Base-by-base conservation (phyloP, 1,139 yeast species). In the Kurtzmaniella quercitrusa region DNA sequence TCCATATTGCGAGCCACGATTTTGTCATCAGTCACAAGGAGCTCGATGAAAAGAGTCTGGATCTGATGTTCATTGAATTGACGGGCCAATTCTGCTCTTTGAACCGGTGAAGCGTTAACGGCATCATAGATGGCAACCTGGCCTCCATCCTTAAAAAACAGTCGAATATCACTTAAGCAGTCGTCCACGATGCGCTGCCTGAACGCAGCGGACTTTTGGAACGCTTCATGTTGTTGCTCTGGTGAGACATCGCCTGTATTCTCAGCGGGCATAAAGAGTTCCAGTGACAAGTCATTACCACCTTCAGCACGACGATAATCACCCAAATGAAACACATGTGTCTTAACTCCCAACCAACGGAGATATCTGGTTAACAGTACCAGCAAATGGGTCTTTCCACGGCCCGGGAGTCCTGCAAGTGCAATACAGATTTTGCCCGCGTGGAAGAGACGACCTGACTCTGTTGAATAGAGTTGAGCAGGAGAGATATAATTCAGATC, bases 71-170 rank as follows among this genome's bases (percentile, higher is more conserved):
- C 67, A 11, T 70, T 65, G 54, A 91, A 82, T 45, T 65, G 66
- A 35, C 71, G 69, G 39, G 76, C 76, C 42, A 93, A 65, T 23
- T 74, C 76, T 15, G 74, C 56, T 51, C 98, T 74, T 51, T 84
- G 85, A 43, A 75, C 74, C 15, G 84, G 80, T 38, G 84, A 68
- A 2, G 95, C 95, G 62, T 94, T 93, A 45, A 93, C 88, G 0
- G 98, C 98, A 63, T 93, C 99, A 60, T 88, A 93, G 33, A 94
- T 87, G 14, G 96, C 98, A 21, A 94, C 88, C 65, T 93, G 98
- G 11, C 96, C 97, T 56, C 75, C 77, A 49, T 84, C 88, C 32
- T 79, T 76, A 60, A 87, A 88, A 59, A 88, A 93, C 35, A 70
- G 68, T 44, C 77, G 61, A 60, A 93, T 80, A 58, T 88, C 98